Base-by-base conservation (phyloP, 2,329 filamentous ascomycete genomes). In the Macrophomina pseudophaseolina region DNA sequence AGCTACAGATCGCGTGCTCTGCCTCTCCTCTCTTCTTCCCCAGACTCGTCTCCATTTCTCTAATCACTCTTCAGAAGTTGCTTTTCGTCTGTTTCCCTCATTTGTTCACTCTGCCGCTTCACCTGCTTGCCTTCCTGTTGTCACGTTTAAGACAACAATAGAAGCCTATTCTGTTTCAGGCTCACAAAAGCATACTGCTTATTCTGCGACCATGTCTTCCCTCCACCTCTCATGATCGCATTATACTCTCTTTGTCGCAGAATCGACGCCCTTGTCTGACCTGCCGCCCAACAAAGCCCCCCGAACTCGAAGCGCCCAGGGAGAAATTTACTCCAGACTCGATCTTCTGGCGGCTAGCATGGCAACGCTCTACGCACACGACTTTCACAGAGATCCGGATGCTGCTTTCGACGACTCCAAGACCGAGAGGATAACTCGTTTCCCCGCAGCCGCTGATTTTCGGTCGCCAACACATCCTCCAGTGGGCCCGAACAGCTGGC, bases 11-110 rank as follows among this genome's bases (percentile, higher is more conserved):
- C 40, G 58, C 58, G 58, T 49, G 58, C 58, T 49, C 60, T 51
- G 38, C 52, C 65, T 58, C 53, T 58, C 32, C 33, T 38, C 40
- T 66, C 44, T 38, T 23, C 33, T 42, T 58, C 66, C 33, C 64
- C 64, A 59, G 65, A 68, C 68, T 69, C 69, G 69, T 69, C 69
- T 69, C 67, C 64, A n/a, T 49, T 49, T 49, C 56, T 48, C 58
- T 46, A 32, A 49, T 30, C 58, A 23, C 28, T 35, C 46, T 48
- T 30, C 42, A 62, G 64, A 66, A 30, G 67, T 70, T 71, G 69
- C 30, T 60, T 63, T 52, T 69, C 64, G 66, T 59, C 49, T 68
- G 46, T 68, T 66, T 60, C 67, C 68, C 71, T 72, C 70, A 28
- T 67, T 71, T 38, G 58, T 64, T 18, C 54, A 6, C 23, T 40